Evolutionary conservation across 108 stramenopile genomes (phyloP), one percentile per base, ranked within the genome.

Genomic region (Cyclotella sp.): DNA sequence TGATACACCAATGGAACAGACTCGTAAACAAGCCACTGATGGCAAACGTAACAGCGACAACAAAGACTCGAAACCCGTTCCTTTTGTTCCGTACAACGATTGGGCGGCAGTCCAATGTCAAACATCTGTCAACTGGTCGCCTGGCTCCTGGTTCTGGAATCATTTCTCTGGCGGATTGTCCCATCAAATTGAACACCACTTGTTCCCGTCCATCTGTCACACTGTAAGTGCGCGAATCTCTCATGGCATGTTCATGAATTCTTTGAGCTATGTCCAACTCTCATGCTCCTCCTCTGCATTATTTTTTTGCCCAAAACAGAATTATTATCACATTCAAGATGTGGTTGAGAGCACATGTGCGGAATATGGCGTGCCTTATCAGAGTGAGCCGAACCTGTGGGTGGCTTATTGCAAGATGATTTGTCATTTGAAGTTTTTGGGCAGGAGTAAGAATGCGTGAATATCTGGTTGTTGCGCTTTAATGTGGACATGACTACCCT

Each of bases 111-210:
- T 90, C 18, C 93, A 94, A 80, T 88, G 91, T 29, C 91, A 90
- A 68, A 91, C 90, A 26, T 84, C 78, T 55, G 93, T 94, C 58
- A 90, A 94, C 73, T 94, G 91, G 78, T 65, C 73, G 11, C 72
- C 85, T 63, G 84, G 78, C 27, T 87, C 81, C 28, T 76, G 81
- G 82, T 83, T 93, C 45, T 86, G 85, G 76, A 89, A 90, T 67
- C 93, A 92, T 79, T 79, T 96, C 55, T 86, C 84, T 53, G 95
- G 95, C 11, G 95, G 91, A 21, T 75, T 96, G 11, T 93, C 91
- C 66, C 93, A 96, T 79, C 95, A 96, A 70, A 94, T 96, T 70
- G 93, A 92, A 61, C 95, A 96, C 72, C 95, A 96, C 70, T 82
- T 96, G 47, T 96, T 94, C 86, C 95, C 95, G 21, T 76, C 85